phyloP scores from a whole-genome alignment of 305 asterid genomes.

The Withania somnifera region DNA sequence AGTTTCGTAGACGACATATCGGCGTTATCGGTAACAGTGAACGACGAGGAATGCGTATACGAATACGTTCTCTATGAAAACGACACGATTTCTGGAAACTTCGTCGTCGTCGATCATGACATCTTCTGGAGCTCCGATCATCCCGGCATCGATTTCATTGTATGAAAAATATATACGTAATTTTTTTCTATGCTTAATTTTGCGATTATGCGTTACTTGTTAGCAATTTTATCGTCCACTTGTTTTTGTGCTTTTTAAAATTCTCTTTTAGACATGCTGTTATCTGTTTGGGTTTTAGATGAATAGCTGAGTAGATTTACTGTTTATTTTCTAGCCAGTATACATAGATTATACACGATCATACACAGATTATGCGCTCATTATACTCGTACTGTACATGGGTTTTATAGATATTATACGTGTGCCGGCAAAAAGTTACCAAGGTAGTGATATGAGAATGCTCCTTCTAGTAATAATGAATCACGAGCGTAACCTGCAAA shows the following conservation, averaged over 20 bases:
- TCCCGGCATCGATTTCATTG: conserved; percentile 78
- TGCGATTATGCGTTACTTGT: background rate
- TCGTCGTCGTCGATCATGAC: conserved; percentile 90
- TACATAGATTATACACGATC: no score
- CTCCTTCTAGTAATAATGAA: no score
- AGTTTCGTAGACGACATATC: conserved; percentile 28
- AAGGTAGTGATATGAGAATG: no score
- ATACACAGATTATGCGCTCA: no score
- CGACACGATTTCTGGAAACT: conserved; percentile 78
- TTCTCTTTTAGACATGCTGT: background rate
- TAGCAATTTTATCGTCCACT: background rate
- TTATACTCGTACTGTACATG: no score
- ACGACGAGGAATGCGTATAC: conserved; percentile 71
- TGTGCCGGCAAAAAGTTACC: no score
- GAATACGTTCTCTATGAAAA: conserved; percentile 87
- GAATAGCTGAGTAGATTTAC: no score
- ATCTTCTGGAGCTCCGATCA: conserved; percentile 91
- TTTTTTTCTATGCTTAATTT: background rate
- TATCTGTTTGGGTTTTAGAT: no score
- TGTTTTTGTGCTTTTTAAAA: background rate
- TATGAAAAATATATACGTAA: conserved; percentile 13
- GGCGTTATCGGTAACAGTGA: conserved; percentile 69
- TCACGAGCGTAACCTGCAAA: no score
- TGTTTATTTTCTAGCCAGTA: no score
- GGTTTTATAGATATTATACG: no score